Percentiles rank a stretch among this genome's conserved stretches.
phyloP scores from a whole-genome alignment of 116 monocot species.

The Iris pallida region DNA sequence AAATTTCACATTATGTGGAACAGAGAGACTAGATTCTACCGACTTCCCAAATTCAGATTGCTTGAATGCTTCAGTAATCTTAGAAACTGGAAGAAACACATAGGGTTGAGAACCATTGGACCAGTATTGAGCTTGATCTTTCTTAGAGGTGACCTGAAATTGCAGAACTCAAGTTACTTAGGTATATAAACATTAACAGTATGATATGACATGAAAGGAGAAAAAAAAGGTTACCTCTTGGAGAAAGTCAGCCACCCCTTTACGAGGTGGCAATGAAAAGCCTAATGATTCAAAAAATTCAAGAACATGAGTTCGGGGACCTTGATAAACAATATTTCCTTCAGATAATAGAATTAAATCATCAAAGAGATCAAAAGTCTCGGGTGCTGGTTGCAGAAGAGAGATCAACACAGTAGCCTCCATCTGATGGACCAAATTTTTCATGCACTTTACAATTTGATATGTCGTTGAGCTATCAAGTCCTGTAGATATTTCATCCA shows the following conservation, averaged over 20 bases:
- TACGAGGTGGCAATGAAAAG: constrained; percentile 37
- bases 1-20: constrained; percentile 7
- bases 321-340: constrained; percentile 35
- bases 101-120: constrained; percentile 33
- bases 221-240: constrained; percentile 16
- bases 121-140: constrained; percentile 52
- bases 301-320: constrained; percentile 15
- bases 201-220: background rate
- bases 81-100: constrained; percentile 26
- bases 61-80: constrained; percentile 27
- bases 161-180: background rate
- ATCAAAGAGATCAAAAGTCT: constrained; percentile 43
- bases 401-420: constrained; percentile 38
- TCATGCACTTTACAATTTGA: constrained; percentile 42
- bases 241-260: constrained; percentile 39
- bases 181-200: background rate
- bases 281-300: constrained; percentile 33
- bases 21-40: constrained; percentile 12
- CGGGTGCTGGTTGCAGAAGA: constrained; percentile 39
- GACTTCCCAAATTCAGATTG: constrained; percentile 34
- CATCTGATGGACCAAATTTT: constrained; percentile 36
- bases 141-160: constrained; percentile 35
- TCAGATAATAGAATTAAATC: constrained; percentile 36
- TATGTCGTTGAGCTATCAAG: constrained; percentile 47
- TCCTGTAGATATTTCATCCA: constrained; percentile 58